Evolutionary conservation across 2,329 filamentous ascomycete genomes (phyloP).

Genomic region (Stylonectria norvegica): DNA sequence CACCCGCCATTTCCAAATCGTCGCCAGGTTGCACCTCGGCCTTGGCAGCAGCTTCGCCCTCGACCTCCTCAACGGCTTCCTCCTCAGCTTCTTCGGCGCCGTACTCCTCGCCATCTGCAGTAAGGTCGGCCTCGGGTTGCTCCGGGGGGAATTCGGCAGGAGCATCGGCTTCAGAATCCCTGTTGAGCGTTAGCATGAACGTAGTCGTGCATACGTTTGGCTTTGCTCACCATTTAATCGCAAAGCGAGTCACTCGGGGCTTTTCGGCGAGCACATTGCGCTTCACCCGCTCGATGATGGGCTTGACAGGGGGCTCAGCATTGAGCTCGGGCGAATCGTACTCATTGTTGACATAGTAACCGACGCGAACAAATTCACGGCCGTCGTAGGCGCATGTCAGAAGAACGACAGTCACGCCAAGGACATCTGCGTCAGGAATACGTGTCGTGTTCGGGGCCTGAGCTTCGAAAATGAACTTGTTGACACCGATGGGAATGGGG

Average conservation of each 20-base stretch:
- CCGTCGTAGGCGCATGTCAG: slow-evolving; percentile 95
- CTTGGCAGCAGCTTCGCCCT: slow-evolving; percentile 44
- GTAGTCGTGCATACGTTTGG: too few relatives aligned
- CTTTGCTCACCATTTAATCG: slow-evolving; percentile 85
- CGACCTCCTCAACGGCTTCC: slow-evolving; percentile 58
- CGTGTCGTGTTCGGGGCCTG: slow-evolving; percentile 84
- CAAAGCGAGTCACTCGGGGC: slow-evolving; percentile 93
- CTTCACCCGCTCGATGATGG: slow-evolving; percentile 84
- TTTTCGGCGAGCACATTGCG: slow-evolving; percentile 95
- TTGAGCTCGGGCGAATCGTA: slow-evolving; percentile 90
- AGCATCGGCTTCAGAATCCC: slow-evolving; percentile 96
- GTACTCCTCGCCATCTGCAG: slow-evolving; percentile 83
- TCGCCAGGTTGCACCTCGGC: slow-evolving; percentile 50
- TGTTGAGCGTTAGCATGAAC: slow-evolving; percentile 36
- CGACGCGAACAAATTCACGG: slow-evolving; percentile 94
- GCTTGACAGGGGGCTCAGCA: slow-evolving; percentile 86
- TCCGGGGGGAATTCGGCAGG: slow-evolving; percentile 95
- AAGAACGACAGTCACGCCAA: slow-evolving; percentile 95
- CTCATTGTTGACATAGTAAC: slow-evolving; percentile 99
- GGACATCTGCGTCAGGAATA: slow-evolving; percentile 91
- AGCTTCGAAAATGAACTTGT: slow-evolving; percentile 98
- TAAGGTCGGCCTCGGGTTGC: slow-evolving; percentile 89
- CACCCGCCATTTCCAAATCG: slow-evolving; percentile 74
- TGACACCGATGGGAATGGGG: slow-evolving; percentile 94
- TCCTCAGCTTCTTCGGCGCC: slow-evolving; percentile 85